Evolutionary conservation across 768 basidiomycete species (phyloP).

Genomic region (Chiua virens): DNA sequence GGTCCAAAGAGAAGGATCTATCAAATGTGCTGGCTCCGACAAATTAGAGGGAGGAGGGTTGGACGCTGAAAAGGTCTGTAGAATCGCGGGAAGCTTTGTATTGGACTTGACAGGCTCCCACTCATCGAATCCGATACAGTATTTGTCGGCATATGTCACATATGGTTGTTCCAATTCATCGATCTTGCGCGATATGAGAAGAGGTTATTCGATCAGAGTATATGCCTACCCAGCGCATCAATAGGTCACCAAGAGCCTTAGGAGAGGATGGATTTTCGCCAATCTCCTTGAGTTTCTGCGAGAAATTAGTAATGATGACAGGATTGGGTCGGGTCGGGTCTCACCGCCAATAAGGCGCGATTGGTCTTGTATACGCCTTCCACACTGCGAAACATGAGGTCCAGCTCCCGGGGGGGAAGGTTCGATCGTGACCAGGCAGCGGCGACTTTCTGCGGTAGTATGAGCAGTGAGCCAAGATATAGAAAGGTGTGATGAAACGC

Average conservation of each 20-base stretch:
- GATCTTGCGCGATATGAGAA: conserved; percentile 54
- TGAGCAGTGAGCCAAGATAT: conserved; percentile 10
- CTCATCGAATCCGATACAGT: conserved; percentile 72
- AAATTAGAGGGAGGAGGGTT: conserved; percentile 56
- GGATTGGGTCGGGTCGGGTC: not conserved
- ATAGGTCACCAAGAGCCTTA: conserved; percentile 89
- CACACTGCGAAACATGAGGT: conserved; percentile 91
- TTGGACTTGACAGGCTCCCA: conserved; percentile 84
- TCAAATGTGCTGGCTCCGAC: conserved; percentile 32
- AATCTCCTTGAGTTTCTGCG: conserved; percentile 90
- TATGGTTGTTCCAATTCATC: conserved; percentile 90
- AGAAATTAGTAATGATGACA: conserved; percentile 13
- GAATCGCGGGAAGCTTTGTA: conserved; percentile 61
- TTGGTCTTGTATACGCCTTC: conserved; percentile 94
- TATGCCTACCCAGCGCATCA: conserved; percentile 91
- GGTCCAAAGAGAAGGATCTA: conserved; percentile 62
- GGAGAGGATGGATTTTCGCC: conserved; percentile 90
- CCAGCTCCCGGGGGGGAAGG: conserved; percentile 88
- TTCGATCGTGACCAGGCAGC: conserved; percentile 97
- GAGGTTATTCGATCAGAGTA: conserved; percentile 5
- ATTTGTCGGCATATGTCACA: conserved; percentile 73
- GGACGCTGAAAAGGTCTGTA: conserved; percentile 65
- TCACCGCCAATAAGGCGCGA: conserved; percentile 71
- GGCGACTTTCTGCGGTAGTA: conserved; percentile 77
- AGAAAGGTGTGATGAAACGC: conserved; percentile 31